phyloP scores from a whole-genome alignment of 208 protist species.

The Vickermania ingenoplastis region DNA sequence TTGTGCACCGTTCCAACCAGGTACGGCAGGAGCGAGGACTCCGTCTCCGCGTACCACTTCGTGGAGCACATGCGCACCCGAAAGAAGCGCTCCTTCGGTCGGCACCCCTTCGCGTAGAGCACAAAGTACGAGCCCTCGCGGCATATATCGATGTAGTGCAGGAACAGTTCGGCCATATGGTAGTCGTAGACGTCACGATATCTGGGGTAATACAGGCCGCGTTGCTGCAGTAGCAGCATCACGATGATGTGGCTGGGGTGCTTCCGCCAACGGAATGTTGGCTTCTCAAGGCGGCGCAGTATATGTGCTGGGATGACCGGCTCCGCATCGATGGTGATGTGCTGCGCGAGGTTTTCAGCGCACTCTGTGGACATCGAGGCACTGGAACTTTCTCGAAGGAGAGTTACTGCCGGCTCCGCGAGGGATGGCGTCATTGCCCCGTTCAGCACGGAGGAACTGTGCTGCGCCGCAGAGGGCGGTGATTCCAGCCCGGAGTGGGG shows the following conservation, averaged over 20 bases:
- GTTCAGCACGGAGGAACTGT: too few relatives aligned
- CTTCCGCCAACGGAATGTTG: conserved; percentile 28
- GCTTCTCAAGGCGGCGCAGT: conserved; percentile 16
- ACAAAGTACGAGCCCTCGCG: conserved; percentile 68
- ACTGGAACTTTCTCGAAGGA: neutral
- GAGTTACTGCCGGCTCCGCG: too few relatives aligned
- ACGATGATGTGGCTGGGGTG: conserved; percentile 59
- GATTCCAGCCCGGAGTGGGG: too few relatives aligned
- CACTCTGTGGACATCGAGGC: too few relatives aligned
- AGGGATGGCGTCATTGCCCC: too few relatives aligned
- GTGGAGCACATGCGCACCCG: conserved; percentile 51
- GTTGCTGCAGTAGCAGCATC: conserved; percentile 38
- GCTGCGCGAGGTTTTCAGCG: conserved; percentile 1
- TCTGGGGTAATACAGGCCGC: conserved; percentile 45
- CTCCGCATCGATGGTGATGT: conserved; percentile 31
- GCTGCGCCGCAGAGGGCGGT: too few relatives aligned
- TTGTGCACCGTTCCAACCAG: conserved; percentile 50
- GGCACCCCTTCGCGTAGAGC: conserved; percentile 30
- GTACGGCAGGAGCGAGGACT: conserved; percentile 27
- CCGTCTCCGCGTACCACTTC: conserved; percentile 16
- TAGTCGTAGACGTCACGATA: conserved; percentile 64
- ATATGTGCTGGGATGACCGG: conserved; percentile 49
- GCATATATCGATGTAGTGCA: conserved; percentile 60
- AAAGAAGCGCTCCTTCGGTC: conserved; percentile 71
- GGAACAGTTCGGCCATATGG: conserved; percentile 73